phyloP scores from a whole-genome alignment of 2,329 filamentous ascomycete genomes.

The Leptographium wingfieldii region DNA sequence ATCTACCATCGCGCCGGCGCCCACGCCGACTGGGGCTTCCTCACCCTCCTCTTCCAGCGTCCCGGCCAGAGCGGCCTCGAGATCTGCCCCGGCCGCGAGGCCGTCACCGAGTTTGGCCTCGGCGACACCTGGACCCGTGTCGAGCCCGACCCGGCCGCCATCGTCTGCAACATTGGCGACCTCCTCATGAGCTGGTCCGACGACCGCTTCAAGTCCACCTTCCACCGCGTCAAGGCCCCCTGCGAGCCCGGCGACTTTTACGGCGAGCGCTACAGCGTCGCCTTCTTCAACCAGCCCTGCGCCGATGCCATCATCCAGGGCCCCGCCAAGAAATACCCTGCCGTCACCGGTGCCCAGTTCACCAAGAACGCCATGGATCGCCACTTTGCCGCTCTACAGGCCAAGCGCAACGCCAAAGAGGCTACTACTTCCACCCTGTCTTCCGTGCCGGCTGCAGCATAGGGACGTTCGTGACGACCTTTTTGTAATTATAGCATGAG shows the following conservation, averaged over 20 bases:
- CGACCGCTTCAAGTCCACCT: constrained; percentile 54
- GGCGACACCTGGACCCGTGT: constrained; percentile 52
- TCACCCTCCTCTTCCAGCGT: constrained; percentile 51
- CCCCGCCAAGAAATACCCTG: constrained; percentile 46
- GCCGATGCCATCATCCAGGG: constrained; percentile 46
- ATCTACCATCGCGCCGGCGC: constrained; percentile 44
- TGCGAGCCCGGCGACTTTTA: constrained; percentile 39
- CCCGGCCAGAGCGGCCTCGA: constrained; percentile 48
- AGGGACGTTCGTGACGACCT: background rate
- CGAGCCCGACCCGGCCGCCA: constrained; percentile 37
- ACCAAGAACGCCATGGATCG: constrained; percentile 22
- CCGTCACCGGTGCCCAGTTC: constrained; percentile 48
- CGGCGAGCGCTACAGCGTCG: constrained; percentile 50
- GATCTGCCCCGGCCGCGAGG: constrained; percentile 52
- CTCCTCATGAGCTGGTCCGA: constrained; percentile 55
- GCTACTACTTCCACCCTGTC: background rate
- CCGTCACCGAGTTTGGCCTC: constrained; percentile 43
- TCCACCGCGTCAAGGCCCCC: constrained; percentile 51
- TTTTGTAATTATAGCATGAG: too few relatives aligned
- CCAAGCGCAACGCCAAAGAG: constrained; percentile 4
- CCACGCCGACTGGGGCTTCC: constrained; percentile 50
- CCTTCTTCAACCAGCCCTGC: constrained; percentile 47
- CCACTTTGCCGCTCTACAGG: constrained; percentile 15
- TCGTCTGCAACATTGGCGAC: constrained; percentile 55
- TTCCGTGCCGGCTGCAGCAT: background rate